phyloP scores from a whole-genome alignment of 768 basidiomycete genomes.

The Boletellus ananiceps region DNA sequence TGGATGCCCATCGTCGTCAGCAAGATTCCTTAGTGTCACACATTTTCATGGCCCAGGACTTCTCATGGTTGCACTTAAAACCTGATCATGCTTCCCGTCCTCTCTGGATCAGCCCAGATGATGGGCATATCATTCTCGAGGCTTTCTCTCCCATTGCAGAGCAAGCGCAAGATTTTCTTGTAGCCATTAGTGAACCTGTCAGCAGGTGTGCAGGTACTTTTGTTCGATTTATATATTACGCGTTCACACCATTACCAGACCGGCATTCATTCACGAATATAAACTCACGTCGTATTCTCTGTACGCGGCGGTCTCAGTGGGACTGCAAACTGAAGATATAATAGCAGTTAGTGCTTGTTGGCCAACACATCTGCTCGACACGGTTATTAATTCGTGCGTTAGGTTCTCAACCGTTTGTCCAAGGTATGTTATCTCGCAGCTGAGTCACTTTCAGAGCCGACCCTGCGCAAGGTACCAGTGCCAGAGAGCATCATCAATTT shows the following conservation, averaged over 20 bases:
- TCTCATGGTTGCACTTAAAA: conserved; percentile 83
- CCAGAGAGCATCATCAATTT: conserved; percentile 81
- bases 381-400: conserved; percentile 32
- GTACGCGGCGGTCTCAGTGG: conserved; percentile 98
- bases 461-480: conserved; percentile 69
- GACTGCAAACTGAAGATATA: conserved; percentile 95
- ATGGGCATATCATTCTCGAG: conserved; percentile 92
- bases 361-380: conserved; percentile 16
- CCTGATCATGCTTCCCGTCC: conserved; percentile 89
- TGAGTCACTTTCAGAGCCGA: conserved; percentile 6
- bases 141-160: conserved; percentile 97
- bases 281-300: conserved; percentile 96
- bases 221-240: conserved; percentile 26
- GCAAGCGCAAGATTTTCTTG: conserved; percentile 96
- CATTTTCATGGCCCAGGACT: conserved; percentile 82
- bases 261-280: conserved; percentile 98
- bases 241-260: conserved; percentile 46
- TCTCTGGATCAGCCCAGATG: conserved; percentile 92
- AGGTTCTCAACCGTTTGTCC: conserved; percentile 79
- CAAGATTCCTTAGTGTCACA: conserved; percentile 76
- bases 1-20: conserved; percentile 64
- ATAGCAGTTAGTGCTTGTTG: conserved; percentile 70
- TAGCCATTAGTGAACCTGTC: conserved; percentile 97
- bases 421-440: conserved; percentile 40
- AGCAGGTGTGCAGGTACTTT: conserved; percentile 69